Base-by-base conservation (phyloP, 192 early-diverging fungal genomes). In the Podila minutissima region DNA sequence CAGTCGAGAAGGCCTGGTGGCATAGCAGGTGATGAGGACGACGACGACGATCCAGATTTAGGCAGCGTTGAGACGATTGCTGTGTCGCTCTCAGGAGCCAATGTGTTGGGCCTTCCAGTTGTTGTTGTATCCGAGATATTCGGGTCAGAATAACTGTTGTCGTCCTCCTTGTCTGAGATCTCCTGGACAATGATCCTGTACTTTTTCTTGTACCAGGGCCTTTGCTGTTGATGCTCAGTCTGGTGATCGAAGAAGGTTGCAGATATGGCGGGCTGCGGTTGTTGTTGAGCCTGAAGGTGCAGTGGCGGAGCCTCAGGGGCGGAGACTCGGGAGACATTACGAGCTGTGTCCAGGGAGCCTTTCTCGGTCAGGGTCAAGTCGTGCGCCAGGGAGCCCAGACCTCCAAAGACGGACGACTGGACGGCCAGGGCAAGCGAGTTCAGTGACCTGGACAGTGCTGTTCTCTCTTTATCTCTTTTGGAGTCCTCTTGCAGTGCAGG, bases 371-470 rank as follows among this genome's bases (percentile, higher is more conserved):
- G 17, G n/a, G 53, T 24, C 22, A 55, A 55, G 8, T 55, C 53
- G 6, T 55, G 53, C 0, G 53, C 53, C n/a, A 55, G 24, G 19
- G 24, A 24, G 4, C 53, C 53, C 20, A 55, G n/a, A 22, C 53
- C 24, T 2, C 53, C 53, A 55, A 55, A 55, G 53, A 26, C 53
- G 53, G 53, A 55, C n/a, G 53, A 55, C 24, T 55, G 53, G n/a
- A 55, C 24, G 19, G n/a, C 53, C 53, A 55, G 24, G 53, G 53
- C 53, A 26, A 55, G 53, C 24, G 53, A 55, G 53, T 55, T 55
- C 53, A 55, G 11, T 55, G 53, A 20, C 53, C 53, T 55, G 22
- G 53, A 55, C 4, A 55, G 8, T 8, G 53, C 53, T 24, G 22
- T 55, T 2, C 24, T 55, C 10, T 55, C 53, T 7, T 55, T 4